Evolutionary conservation across 1,284 basidiomycete genomes (phyloP), one percentile per base, ranked within the genome.

Genomic region (Sanghuangporus weigelae): DNA sequence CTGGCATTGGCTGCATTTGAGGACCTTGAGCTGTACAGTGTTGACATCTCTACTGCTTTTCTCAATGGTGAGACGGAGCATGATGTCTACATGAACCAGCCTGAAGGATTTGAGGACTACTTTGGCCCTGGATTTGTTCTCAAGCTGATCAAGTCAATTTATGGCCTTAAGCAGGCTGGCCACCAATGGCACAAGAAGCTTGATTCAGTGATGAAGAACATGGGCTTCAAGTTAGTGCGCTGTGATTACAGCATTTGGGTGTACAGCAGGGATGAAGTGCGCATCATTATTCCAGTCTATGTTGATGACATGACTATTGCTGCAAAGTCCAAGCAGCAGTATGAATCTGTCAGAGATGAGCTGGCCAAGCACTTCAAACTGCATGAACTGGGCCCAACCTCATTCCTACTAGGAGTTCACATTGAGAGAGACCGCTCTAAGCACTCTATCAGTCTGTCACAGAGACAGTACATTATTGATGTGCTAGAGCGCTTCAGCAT

Each of bases 31-130:
- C n/a, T n/a, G n/a, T n/a, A n/a, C n/a, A n/a, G n/a, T n/a, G n/a
- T n/a, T n/a, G n/a, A n/a, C n/a, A n/a, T 78, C 65, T 71, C 70
- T 14, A 68, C 68, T 67, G 75, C 74, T 1, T 78, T 73, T 58
- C 70, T 73, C 1, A 70, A 75, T 68, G 71, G 73, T 12, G 67
- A 71, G 14, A 55, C 74, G 39, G 68, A 72, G 31, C 72, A 72
- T 63, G 72, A 73, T 36, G 66, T 76, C 40, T 76, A 74, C 60
- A 74, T 75, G 73, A 16, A 67, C 10, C 68, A 68, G 31, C 71
- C 73, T 21, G 70, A 73, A 51, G 74, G 73, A 26, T 75, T 72
- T 59, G 63, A 73, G 38, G 48, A 68, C 31, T 64, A 68, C 1
- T 42, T 57, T 56, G 60, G 54, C 16, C 10, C 40, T 49, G 48